phyloP scores from a whole-genome alignment of 2,329 filamentous ascomycete genomes.

The Aspergillus ochraceoroseus region DNA sequence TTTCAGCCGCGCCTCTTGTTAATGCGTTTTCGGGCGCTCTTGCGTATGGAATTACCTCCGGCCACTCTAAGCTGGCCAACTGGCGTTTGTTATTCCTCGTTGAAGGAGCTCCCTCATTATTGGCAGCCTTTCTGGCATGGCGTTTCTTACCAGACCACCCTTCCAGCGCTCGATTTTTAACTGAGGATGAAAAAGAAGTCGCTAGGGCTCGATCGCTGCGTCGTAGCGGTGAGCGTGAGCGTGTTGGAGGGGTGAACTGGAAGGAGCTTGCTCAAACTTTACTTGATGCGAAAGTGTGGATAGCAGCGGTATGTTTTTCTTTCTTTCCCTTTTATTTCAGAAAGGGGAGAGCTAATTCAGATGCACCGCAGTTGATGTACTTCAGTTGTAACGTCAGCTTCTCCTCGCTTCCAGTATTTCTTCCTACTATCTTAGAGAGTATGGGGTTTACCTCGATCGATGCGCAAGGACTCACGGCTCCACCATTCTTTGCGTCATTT shows the following conservation, averaged over 20 bases:
- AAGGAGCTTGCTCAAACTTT: conserved; percentile 47
- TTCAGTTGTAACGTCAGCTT: conserved; percentile 62
- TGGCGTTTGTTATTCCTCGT: conserved; percentile 65
- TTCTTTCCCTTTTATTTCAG: background rate
- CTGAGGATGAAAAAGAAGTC: conserved; percentile 54
- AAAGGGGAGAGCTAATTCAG: conserved; percentile 15
- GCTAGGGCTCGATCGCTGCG: conserved; percentile 52
- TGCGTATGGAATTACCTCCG: conserved; percentile 61
- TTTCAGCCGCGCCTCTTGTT: conserved; percentile 60
- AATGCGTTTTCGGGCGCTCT: conserved; percentile 71
- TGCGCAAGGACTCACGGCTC: conserved; percentile 67
- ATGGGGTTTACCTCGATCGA: conserved; percentile 65
- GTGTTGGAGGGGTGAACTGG: conserved; percentile 42
- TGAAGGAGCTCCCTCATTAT: conserved; percentile 58
- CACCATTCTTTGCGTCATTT: conserved; percentile 65
- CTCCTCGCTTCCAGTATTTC: conserved; percentile 60
- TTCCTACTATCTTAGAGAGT: conserved; percentile 57
- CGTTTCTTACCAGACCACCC: conserved; percentile 53
- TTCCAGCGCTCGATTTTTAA: conserved; percentile 52
- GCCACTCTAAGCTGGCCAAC: conserved; percentile 52
- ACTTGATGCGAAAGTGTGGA: conserved; percentile 47
- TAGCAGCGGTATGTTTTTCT: conserved; percentile 40
- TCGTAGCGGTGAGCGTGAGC: conserved; percentile 48
- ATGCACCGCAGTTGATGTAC: conserved; percentile 47
- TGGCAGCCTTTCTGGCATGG: conserved; percentile 53